Evolutionary conservation across 768 basidiomycete species (phyloP), one percentile per base, ranked within the genome.

Genomic region (Leucosporidium yakuticum): DNA sequence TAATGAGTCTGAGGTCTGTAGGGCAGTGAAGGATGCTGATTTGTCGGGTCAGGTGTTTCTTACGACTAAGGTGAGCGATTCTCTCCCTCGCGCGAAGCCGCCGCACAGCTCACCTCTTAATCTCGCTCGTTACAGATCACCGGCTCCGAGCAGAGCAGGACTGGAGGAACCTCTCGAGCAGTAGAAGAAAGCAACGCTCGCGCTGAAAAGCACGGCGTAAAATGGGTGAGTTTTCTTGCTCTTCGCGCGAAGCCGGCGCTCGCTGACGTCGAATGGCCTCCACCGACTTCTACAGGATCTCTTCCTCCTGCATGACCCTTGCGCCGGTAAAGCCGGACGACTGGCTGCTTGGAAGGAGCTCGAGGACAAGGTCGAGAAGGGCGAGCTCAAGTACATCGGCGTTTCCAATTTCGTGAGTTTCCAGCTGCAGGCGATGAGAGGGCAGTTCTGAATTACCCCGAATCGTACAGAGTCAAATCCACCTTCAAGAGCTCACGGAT

Each of bases 351-450:
- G 88, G 88, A 77, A 81, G 64, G 88, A 85, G 0, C 82, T 85
- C 57, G 89, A 91, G 75, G 84, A 87, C 77, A 79, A 89, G 79
- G 87, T 89, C 4, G 84, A 85, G 70, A 86, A 85, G 73, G 90
- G 90, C 29, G 87, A 90, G 76, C 79, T 88, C 54, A 83, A 83
- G 76, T 87, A 89, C 73, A 91, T 91, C 62, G 90, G 90, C 51
- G 81, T 91, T 53, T 88, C 87, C 87, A 92, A 92, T 77, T 88
- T 88, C 79, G 88, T 86, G 39, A 56, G 64, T 25, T 27, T 3
- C 15, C 25, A 5, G 4, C 29, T 4, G 51, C 17, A 44, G 32
- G 17, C 3, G 31, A 55, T 36, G 8, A 8, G 48, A 31, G 5
- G 12, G 25, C 17, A 3, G 31, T 20, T 29, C n/a, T n/a, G n/a